Percentiles rank a stretch among this genome's conserved stretches.
Conservation (phyloP, 2,329 filamentous ascomycete species). For the Neofusicoccum sp. region DNA sequence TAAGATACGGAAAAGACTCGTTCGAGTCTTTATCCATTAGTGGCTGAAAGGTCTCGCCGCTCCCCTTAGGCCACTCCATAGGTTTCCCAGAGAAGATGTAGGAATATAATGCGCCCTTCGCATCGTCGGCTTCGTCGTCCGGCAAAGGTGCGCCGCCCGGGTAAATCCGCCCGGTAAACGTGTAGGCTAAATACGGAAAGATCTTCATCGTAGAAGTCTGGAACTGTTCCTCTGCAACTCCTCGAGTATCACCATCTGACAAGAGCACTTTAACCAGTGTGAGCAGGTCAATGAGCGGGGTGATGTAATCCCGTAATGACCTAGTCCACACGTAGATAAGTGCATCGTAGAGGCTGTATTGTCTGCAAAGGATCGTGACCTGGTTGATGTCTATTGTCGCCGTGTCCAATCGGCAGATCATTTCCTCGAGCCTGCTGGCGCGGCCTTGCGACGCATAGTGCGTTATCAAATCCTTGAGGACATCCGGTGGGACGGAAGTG, state of each 20-base stretch:
- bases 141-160: conserved; percentile 78
- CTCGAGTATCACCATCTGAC: conserved; percentile 56
- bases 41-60: conserved; percentile 57
- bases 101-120: conserved; percentile 88
- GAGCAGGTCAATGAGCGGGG: conserved; percentile 82
- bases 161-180: conserved; percentile 86
- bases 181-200: conserved; percentile 92
- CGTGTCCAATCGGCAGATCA: conserved; percentile 91
- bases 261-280: conserved; percentile 61
- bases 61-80: conserved; percentile 72
- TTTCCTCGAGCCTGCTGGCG: conserved; percentile 82
- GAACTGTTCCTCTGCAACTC: conserved; percentile 62
- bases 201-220: conserved; percentile 81
- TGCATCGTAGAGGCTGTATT: conserved; percentile 90
- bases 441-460: conserved; percentile 78
- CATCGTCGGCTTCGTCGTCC: conserved; percentile 70
- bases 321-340: conserved; percentile 97
- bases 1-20: conserved; percentile 83
- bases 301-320: conserved; percentile 85
- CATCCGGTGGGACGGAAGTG: conserved; percentile 73
- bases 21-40: conserved; percentile 54
- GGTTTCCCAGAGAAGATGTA: conserved; percentile 88
- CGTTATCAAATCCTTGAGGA: conserved; percentile 82
- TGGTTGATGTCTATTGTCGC: conserved; percentile 92
- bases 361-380: conserved; percentile 85